phyloP scores from a whole-genome alignment of 768 basidiomycete genomes.

The Pisolithus tinctorius region DNA sequence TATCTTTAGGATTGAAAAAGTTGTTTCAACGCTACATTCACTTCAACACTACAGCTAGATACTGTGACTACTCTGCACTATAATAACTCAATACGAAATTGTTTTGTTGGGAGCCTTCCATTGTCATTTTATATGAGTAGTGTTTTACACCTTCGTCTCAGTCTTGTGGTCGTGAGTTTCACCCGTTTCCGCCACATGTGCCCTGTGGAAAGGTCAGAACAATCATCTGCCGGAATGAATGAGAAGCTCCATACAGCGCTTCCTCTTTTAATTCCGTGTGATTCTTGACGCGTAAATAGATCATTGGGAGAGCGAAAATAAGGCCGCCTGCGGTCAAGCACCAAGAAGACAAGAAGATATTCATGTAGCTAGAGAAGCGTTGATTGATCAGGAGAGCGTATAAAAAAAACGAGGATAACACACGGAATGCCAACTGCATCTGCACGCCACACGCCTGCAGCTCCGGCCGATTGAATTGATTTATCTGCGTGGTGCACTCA shows the following conservation, averaged over 20 bases:
- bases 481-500: conserved; percentile 42
- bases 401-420: conserved; percentile 20
- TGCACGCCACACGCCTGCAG: conserved; percentile 64
- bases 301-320: conserved; percentile 66
- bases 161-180: neutral
- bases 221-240: neutral
- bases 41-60: too few species aligned
- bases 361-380: conserved; percentile 44
- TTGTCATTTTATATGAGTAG: neutral
- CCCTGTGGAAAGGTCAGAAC: neutral
- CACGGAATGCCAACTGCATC: conserved; percentile 60
- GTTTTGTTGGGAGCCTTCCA: too few species aligned
- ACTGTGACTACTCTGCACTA: too few species aligned
- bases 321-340: conserved; percentile 59
- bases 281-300: conserved; percentile 61
- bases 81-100: too few species aligned
- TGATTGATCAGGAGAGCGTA: neutral
- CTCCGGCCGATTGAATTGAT: conserved; percentile 71
- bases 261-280: conserved; percentile 49
- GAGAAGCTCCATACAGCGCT: conserved; percentile 35
- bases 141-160: neutral
- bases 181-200: neutral
- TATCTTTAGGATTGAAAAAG: too few species aligned
- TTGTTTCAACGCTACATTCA: too few species aligned
- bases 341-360: conserved; percentile 71